A percentile compares a stretch with the other conserved stretches of the same genome.
phyloP scores from a whole-genome alignment of 139 green algal species.

The Trebouxia sp. region DNA sequence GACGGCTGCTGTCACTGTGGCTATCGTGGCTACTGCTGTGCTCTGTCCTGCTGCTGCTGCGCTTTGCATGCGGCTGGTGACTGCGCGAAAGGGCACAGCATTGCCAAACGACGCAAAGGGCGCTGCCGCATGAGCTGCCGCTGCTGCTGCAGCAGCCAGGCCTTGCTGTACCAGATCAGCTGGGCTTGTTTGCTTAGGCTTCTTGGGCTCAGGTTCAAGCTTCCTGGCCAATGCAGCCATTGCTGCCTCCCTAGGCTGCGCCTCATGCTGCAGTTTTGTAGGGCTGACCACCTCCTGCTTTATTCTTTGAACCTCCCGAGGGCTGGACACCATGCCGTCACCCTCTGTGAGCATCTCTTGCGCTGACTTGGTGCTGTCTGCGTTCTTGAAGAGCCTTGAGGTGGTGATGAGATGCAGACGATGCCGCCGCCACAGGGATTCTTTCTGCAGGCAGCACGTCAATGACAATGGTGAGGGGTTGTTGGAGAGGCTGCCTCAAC shows the following conservation, averaged over 20 bases:
- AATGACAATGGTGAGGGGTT: neutral
- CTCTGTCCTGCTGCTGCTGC: conserved; percentile 49
- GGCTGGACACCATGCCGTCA: conserved; percentile 69
- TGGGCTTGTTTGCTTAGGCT: conserved; percentile 32
- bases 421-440: conserved; percentile 47
- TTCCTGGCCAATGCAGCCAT: neutral
- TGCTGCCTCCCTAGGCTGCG: neutral
- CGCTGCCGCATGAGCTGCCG: conserved; percentile 32
- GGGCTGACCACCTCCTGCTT: neutral
- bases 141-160: conserved; percentile 57
- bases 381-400: conserved; percentile 58
- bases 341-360: conserved; percentile 52
- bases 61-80: conserved; percentile 52
- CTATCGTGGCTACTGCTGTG: conserved; percentile 49
- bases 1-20: conserved; percentile 47
- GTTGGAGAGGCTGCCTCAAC: neutral
- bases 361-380: conserved; percentile 33
- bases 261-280: conserved; percentile 26
- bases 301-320: neutral
- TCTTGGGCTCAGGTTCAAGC: neutral
- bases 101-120: conserved; percentile 38
- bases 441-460: conserved; percentile 17
- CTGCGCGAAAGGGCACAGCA: conserved; percentile 34
- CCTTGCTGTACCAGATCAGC: conserved; percentile 58
- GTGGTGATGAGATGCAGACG: conserved; percentile 71